phyloP scores from a whole-genome alignment of 2,329 filamentous ascomycete genomes.

The Fusarium chlamydosporum region DNA sequence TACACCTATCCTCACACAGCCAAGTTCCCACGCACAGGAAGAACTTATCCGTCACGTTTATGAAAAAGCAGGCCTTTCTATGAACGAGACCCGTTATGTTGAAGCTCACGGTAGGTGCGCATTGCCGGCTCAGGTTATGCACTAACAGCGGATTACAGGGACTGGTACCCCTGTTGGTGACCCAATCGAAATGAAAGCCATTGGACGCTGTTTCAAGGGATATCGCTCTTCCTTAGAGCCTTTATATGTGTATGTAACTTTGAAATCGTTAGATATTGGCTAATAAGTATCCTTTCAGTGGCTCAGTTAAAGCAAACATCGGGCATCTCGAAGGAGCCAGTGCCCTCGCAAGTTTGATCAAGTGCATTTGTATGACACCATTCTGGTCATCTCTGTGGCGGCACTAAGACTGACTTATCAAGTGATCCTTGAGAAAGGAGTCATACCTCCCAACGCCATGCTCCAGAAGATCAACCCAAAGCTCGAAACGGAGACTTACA shows the following conservation, averaged over 20 bases:
- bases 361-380: constrained; percentile 13
- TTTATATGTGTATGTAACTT: constrained; percentile 18
- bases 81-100: constrained; percentile 49
- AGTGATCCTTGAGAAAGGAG: constrained; percentile 23
- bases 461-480: constrained; percentile 1
- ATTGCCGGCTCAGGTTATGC: neutral
- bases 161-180: constrained; percentile 22
- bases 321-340: constrained; percentile 20
- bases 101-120: constrained; percentile 50
- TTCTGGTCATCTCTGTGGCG: accelerated
- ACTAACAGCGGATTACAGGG: neutral
- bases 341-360: constrained; percentile 15
- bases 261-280: too few relatives aligned
- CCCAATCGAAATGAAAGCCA: constrained; percentile 18
- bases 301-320: constrained; percentile 19
- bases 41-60: constrained; percentile 52
- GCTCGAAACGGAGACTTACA: neutral
- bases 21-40: constrained; percentile 30
- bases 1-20: constrained; percentile 57
- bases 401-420: accelerated
- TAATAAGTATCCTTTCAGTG: neutral
- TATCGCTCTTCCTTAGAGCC: neutral
- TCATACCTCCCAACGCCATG: constrained; percentile 11
- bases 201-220: neutral
- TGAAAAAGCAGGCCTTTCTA: constrained; percentile 46